Evolutionary conservation across 2,329 filamentous ascomycete genomes (phyloP).

Genomic region (Aquanectria penicillioides): DNA sequence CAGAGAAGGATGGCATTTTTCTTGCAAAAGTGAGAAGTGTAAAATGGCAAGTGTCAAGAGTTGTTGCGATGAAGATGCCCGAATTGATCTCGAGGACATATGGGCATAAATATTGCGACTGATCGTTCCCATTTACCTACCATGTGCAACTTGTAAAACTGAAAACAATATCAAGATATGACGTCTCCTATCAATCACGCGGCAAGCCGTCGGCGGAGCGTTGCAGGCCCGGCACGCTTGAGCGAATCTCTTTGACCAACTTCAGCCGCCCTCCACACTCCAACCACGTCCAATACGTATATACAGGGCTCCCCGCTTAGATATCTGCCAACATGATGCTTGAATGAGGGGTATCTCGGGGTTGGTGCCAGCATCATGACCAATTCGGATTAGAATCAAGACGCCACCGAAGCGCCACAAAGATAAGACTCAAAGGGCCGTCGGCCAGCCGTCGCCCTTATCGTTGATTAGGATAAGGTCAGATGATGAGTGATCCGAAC

Average conservation of each 20-base stretch:
- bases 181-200: background rate
- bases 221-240: background rate
- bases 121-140: background rate
- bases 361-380: too few relatives aligned
- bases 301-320: background rate
- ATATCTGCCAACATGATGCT: too few relatives aligned
- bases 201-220: slow-evolving; percentile 1
- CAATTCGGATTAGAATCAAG: background rate
- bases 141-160: background rate
- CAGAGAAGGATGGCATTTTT: slow-evolving; percentile 9
- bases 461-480: background rate
- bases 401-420: background rate
- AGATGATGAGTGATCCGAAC: background rate
- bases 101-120: background rate
- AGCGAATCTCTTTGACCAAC: background rate
- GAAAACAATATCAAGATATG: slow-evolving; percentile 4
- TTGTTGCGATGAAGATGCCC: background rate
- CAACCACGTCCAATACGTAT: background rate
- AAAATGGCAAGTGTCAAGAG: background rate
- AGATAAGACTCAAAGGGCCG: slow-evolving; percentile 2
- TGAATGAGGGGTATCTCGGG: background rate
- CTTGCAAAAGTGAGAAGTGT: background rate
- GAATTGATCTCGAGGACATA: background rate
- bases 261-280: background rate
- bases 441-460: background rate